Conservation (phyloP, 1,284 basidiomycete genomes). For the Ceratobasidium sp. region DNA sequence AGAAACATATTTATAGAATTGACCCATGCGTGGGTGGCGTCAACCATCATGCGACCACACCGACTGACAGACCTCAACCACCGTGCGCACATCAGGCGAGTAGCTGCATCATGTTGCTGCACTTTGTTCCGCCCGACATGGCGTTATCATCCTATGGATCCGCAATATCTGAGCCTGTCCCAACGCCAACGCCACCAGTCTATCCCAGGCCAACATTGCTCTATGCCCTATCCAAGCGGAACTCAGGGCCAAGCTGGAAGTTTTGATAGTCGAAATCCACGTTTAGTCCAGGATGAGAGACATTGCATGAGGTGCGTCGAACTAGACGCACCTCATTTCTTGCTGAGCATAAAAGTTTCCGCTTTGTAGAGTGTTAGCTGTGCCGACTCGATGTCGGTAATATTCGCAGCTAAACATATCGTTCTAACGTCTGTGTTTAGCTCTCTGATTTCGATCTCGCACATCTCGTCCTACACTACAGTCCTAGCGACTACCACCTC, state of each 20-base stretch:
- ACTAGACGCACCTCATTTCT: neutral
- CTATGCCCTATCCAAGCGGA: constrained; percentile 43
- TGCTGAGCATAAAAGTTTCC: neutral
- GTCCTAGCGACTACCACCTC: too few species aligned
- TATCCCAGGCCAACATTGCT: constrained; percentile 46
- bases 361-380: constrained; percentile 11
- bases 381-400: constrained; percentile 15
- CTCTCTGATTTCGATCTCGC: too few species aligned
- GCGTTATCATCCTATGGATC: too few species aligned
- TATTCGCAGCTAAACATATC: neutral
- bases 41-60: too few species aligned
- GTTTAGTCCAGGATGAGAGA: neutral
- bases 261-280: constrained; percentile 2
- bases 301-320: constrained; percentile 3
- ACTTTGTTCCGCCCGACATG: too few species aligned
- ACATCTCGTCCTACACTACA: neutral
- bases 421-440: too few species aligned
- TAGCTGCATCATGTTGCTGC: too few species aligned
- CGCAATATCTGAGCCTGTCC: too few species aligned
- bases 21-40: too few species aligned
- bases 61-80: too few species aligned
- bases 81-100: too few species aligned
- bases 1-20: too few species aligned
- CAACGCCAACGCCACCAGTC: constrained; percentile 39
- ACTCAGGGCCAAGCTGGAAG: neutral